Evolutionary conservation across 169 alveolate species (phyloP).

Genomic region (Eimeria necatrix): DNA sequence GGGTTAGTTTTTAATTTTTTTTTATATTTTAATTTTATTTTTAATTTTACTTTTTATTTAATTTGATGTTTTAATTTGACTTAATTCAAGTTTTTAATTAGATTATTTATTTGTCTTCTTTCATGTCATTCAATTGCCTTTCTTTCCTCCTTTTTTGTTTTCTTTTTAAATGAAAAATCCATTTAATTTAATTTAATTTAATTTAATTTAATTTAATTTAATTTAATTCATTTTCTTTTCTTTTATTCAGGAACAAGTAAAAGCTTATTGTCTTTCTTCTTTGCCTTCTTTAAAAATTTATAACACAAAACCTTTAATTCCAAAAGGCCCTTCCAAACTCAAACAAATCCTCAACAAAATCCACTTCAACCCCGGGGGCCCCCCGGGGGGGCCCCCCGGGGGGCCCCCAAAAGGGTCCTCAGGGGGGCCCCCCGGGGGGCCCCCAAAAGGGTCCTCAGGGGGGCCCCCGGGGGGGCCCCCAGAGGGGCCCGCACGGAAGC

Average conservation of each 20-base stretch:
- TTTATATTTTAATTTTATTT: not conserved
- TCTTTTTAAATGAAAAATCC: not conserved
- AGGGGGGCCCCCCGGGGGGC: too few relatives aligned
- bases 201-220: too few relatives aligned
- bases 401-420: too few relatives aligned
- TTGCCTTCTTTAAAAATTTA: not conserved
- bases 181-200: not conserved
- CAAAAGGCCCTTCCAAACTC: not conserved
- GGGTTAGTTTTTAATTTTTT: not conserved
- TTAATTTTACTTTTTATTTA: not conserved
- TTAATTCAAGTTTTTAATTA: not conserved
- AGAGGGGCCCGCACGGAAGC: too few relatives aligned
- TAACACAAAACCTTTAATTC: not conserved
- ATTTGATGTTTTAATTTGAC: not conserved
- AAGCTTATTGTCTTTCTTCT: slow-evolving; percentile 1
- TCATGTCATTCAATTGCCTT: not conserved
- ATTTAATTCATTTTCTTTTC: not conserved
- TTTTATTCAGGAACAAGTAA: not conserved
- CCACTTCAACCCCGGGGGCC: not conserved
- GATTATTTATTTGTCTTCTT: not conserved
- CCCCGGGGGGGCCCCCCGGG: not conserved
- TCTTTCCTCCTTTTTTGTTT: not conserved
- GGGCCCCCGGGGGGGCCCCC: too few relatives aligned
- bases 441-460: too few relatives aligned
- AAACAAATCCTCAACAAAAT: not conserved